Evolutionary conservation across 2,329 filamentous ascomycete species (phyloP).

Genomic region (Mycogone perniciosa): DNA sequence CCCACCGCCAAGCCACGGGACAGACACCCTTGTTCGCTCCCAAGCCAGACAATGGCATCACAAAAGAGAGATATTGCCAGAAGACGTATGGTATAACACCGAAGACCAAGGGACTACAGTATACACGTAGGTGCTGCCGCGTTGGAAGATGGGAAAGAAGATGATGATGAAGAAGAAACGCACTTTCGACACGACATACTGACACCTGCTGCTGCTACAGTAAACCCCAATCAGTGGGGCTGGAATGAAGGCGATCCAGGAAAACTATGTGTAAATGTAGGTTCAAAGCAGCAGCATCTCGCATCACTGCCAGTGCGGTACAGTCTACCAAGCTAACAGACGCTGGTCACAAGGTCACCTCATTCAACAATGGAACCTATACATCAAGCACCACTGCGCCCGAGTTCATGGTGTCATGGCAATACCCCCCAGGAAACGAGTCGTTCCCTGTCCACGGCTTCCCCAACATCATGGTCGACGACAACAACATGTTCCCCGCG

Average conservation of each 20-base stretch:
- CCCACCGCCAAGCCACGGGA: constrained; percentile 36
- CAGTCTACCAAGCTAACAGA: no score
- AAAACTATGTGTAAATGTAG: constrained; percentile 47
- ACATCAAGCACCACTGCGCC: constrained; percentile 40
- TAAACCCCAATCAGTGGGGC: constrained; percentile 53
- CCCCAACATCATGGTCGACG: constrained; percentile 43
- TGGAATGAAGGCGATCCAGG: constrained; percentile 33
- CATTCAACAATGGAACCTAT: constrained; percentile 45
- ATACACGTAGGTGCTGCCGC: constrained; percentile 36
- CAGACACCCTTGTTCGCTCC: constrained; percentile 39
- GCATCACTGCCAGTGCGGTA: not conserved
- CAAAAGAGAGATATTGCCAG: constrained; percentile 32
- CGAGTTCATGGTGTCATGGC: constrained; percentile 47
- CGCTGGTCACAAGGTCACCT: constrained; percentile 34
- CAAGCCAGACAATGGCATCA: constrained; percentile 13
- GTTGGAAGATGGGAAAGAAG: no score
- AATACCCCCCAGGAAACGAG: constrained; percentile 37
- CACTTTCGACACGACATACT: not conserved
- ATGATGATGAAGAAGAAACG: no score
- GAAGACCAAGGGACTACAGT: constrained; percentile 36
- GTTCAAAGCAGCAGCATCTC: constrained; percentile 20
- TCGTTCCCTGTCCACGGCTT: constrained; percentile 47
- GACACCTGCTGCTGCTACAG: constrained; percentile 23
- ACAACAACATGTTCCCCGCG: constrained; percentile 37
- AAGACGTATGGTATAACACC: constrained; percentile 40